These are phyloP conservation scores for Fonsecaea pedrosoi DNA, from an alignment of 2,329 filamentous ascomycete genomes.

Conservation along the genomic window DNA sequence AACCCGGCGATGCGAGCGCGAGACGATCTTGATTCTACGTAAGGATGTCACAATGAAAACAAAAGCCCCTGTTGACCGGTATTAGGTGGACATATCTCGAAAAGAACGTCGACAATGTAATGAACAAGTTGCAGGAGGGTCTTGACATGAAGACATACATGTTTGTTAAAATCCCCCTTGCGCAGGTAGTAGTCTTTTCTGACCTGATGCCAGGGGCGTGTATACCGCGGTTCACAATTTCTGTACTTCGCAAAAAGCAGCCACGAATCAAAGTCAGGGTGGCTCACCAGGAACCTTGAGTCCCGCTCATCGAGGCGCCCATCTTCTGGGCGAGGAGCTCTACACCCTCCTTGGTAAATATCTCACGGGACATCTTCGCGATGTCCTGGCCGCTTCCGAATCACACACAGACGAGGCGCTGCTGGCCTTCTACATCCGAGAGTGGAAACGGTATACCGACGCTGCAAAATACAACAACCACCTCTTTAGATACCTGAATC, in stretches of 20 bases:
- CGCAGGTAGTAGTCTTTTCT: constrained; percentile 47
- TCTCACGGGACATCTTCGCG: constrained; percentile 76
- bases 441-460: constrained; percentile 95
- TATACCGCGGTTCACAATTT: constrained; percentile 92
- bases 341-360: constrained; percentile 92
- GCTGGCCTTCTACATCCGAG: constrained; percentile 89
- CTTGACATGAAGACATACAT: constrained; percentile 81
- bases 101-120: constrained; percentile 86
- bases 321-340: constrained; percentile 92
- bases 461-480: constrained; percentile 98
- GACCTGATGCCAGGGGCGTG: constrained; percentile 29
- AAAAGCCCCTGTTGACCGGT: not conserved
- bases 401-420: constrained; percentile 88
- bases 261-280: constrained; percentile 53
- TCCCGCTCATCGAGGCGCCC: constrained; percentile 59
- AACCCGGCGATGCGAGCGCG: constrained; percentile 39
- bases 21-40: constrained; percentile 68
- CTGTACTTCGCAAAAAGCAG: constrained; percentile 95
- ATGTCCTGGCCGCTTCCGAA: constrained; percentile 74
- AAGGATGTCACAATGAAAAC: constrained; percentile 42
- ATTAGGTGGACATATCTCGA: constrained; percentile 87
- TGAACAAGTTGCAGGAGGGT: constrained; percentile 88
- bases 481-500: constrained; percentile 92
- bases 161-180: constrained; percentile 53
- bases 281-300: constrained; percentile 7